Conservation (phyloP, 129 eudicot genomes). For the Artemisia tridentata region DNA sequence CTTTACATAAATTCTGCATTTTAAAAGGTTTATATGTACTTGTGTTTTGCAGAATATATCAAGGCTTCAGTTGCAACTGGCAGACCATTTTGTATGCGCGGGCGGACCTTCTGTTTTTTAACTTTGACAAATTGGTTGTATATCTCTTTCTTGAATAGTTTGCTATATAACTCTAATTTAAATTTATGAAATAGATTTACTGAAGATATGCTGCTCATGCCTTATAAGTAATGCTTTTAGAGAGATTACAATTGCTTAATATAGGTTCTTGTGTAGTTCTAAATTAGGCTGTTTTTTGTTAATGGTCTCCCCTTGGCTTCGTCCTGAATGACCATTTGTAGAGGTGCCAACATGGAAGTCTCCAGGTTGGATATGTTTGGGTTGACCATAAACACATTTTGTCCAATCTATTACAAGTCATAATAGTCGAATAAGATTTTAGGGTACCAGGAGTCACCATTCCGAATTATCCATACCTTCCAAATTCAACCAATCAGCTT, state of each 20-base stretch:
- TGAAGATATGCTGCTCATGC: constrained; percentile 3
- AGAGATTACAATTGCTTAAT: neutral
- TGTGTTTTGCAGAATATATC: constrained; percentile 26
- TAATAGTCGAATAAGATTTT: too few relatives aligned
- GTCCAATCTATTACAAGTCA: neutral
- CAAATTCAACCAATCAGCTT: too few relatives aligned
- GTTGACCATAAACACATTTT: neutral
- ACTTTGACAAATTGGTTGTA: constrained; percentile 29
- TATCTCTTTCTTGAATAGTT: constrained; percentile 23
- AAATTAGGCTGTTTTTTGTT: neutral
- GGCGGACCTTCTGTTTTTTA: constrained; percentile 20
- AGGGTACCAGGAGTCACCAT: too few relatives aligned
- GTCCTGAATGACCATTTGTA: neutral
- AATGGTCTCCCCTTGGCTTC: neutral
- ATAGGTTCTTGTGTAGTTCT: constrained; percentile 6
- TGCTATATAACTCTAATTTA: constrained; percentile 21
- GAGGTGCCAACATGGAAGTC: neutral
- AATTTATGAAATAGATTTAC: constrained; percentile 25
- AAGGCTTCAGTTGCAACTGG: constrained; percentile 21
- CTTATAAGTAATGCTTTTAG: constrained; percentile 5
- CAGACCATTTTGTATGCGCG: constrained; percentile 18
- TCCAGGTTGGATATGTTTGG: constrained; percentile 15
- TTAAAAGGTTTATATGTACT: neutral
- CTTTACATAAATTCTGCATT: neutral
- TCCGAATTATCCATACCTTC: too few relatives aligned